Base-by-base conservation (phyloP, 257 asterid species). In the Ilex aquifolium region DNA sequence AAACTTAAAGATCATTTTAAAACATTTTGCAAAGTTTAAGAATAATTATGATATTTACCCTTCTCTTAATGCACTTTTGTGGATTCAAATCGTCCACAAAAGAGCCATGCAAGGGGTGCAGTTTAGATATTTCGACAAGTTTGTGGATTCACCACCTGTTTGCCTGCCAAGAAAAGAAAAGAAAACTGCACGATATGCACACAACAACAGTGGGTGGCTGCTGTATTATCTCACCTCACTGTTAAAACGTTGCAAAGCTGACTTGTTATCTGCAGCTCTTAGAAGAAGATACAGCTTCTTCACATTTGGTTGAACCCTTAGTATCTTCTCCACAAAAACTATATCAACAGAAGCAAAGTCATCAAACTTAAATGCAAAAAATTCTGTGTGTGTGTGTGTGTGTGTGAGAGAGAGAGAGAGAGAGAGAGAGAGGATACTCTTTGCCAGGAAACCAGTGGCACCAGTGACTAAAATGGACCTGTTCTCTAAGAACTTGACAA, bases 401-500 rank as follows among this genome's bases (percentile, higher is more conserved):
- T n/a, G n/a, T n/a, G n/a, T n/a, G n/a, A 40, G 8, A 32, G 16
- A 3, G 46, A 15, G 39, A 57, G 53, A 49, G 68, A 69, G 71
- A 62, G 56, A 66, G 46, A 71, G 55, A 60, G 65, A 42, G 16
- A 60, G 3, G 10, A 31, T 88, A 88, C 96, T 80, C 76, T 88
- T 88, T 17, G 96, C 96, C 21, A 88, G 87, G 69, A 88, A 86
- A n/a, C 96, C 96, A 66, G 96, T 74, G 50, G 88, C 91, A 56
- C 96, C 96, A 60, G 86, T 83, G 50, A 88, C 78, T 53, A 88
- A 79, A 74, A 88, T 85, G 67, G 82, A 70, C 54, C 67, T 79
- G 64, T 74, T 79, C 56, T 88, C 84, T 69, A 88, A 65, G 64
- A 74, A 84, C 53, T 82, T 52, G 13, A 83, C 68, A 68, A 87